Percentiles rank a stretch among this genome's conserved stretches.
phyloP scores from a whole-genome alignment of 2,329 filamentous ascomycete genomes.

The Nemania bipapillata region DNA sequence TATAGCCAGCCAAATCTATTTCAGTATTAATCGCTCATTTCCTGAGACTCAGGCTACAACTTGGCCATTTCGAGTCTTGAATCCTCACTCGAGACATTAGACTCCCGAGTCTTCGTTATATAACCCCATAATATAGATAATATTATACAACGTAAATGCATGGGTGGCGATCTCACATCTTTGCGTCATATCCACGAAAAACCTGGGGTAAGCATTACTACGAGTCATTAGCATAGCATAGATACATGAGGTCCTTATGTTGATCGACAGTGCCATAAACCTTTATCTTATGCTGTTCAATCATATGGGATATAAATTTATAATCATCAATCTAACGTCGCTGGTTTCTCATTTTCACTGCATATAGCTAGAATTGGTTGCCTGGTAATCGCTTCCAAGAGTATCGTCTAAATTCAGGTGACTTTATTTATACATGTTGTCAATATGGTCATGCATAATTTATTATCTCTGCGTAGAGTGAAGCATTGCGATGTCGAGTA shows the following conservation, averaged over 20 bases:
- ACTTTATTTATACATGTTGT: not conserved
- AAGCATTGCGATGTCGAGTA: not conserved
- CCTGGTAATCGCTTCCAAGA: too few species aligned
- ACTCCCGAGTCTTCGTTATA: not conserved
- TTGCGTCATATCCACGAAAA: conserved; percentile 21
- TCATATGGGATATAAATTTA: too few species aligned
- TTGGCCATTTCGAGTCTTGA: not conserved
- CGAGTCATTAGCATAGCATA: conserved; percentile 6
- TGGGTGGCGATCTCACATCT: not conserved
- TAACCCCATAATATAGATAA: not conserved
- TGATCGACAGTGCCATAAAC: too few species aligned
- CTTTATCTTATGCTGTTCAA: too few species aligned
- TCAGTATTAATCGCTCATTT: not conserved
- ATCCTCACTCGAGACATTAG: too few species aligned
- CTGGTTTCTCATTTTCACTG: too few species aligned
- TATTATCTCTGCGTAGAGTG: not conserved
- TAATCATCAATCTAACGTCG: too few species aligned
- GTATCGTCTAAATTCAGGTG: not conserved
- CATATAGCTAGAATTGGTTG: too few species aligned
- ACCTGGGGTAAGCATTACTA: not conserved
- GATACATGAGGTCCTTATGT: too few species aligned
- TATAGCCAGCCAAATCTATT: not conserved
- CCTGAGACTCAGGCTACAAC: not conserved
- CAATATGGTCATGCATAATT: not conserved
- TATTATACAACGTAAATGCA: too few species aligned